phyloP scores from a whole-genome alignment of 1,139 yeast species.

The Candida albicans region DNA sequence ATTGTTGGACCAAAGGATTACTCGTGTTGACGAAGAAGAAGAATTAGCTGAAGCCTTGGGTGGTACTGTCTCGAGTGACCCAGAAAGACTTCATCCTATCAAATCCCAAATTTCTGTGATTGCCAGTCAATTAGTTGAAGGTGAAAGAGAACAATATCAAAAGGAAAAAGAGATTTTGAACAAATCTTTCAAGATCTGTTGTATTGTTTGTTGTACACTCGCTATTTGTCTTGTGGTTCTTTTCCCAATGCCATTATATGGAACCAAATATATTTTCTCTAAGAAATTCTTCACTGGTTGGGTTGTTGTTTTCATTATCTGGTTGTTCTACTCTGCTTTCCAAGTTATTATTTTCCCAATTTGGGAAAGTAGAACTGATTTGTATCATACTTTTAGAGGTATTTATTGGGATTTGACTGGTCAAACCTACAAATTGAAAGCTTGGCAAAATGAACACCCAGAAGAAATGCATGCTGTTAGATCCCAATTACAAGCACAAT shows the following conservation, averaged over 20 bases:
- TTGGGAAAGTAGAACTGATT: constrained; percentile 66
- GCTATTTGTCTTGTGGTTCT: constrained; percentile 62
- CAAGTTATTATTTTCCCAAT: constrained; percentile 62
- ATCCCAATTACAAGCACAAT: constrained; percentile 52
- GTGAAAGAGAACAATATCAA: constrained; percentile 34
- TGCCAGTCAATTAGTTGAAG: constrained; percentile 45
- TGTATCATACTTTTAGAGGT: constrained; percentile 65
- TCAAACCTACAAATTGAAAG: constrained; percentile 65
- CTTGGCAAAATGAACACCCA: constrained; percentile 72
- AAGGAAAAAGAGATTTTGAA: constrained; percentile 47
- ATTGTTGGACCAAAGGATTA: constrained; percentile 49
- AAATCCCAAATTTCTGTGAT: constrained; percentile 38
- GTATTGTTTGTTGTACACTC: constrained; percentile 53
- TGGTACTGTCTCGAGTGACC: constrained; percentile 27
- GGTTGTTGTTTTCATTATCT: constrained; percentile 71
- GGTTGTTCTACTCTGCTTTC: constrained; percentile 62
- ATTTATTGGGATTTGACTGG: constrained; percentile 83
- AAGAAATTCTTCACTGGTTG: constrained; percentile 78
- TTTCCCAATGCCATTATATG: constrained; percentile 93
- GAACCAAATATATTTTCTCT: constrained; percentile 68
- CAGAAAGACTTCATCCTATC: constrained; percentile 38
- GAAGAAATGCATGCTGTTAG: constrained; percentile 67
- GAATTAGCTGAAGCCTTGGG: constrained; percentile 45
- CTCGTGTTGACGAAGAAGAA: constrained; percentile 66
- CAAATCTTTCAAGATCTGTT: constrained; percentile 56